A percentile compares a stretch with the other conserved stretches of the same genome.
phyloP scores from a whole-genome alignment of 208 protist species.

The Acanthamoeba sp. region DNA sequence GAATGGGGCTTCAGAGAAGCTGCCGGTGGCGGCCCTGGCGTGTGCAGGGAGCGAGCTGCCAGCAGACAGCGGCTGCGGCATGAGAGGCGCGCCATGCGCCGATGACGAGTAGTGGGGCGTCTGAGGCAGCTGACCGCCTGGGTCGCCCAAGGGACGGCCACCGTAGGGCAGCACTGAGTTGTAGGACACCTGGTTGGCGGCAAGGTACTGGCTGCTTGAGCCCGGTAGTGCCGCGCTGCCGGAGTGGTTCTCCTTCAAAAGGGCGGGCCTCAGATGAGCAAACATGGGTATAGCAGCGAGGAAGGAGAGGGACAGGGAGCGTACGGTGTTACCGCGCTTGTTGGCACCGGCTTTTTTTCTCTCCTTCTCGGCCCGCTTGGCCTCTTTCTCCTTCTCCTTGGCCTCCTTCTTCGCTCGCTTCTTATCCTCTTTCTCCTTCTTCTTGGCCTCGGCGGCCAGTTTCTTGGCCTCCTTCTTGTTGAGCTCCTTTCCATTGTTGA shows the following conservation, averaged over 20 bases:
- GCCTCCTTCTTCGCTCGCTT: not conserved
- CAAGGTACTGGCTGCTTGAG: not conserved
- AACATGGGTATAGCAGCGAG: too few relatives aligned
- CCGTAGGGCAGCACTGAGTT: slow-evolving; percentile 40
- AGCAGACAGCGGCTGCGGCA: not conserved
- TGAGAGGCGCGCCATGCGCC: not conserved
- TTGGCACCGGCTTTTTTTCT: not conserved
- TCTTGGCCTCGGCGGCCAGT: not conserved
- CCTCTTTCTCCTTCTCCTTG: not conserved
- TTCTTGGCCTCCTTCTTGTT: slow-evolving; percentile 45
- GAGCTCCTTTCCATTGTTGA: not conserved
- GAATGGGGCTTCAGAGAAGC: not conserved
- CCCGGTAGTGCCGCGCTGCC: not conserved
- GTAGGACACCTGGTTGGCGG: slow-evolving; percentile 35
- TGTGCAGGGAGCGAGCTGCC: not conserved
- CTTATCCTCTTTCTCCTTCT: not conserved
- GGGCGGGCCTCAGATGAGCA: too few relatives aligned
- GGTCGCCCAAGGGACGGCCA: not conserved
- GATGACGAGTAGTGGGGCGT: not conserved
- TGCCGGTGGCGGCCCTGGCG: not conserved
- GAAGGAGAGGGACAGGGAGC: too few relatives aligned
- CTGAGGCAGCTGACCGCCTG: not conserved
- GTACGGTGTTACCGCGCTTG: not conserved
- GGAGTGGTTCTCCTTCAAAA: too few relatives aligned
- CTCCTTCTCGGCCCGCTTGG: not conserved